Base-by-base conservation (phyloP, 805 yeast genomes). In the Saturnispora galanensis region DNA sequence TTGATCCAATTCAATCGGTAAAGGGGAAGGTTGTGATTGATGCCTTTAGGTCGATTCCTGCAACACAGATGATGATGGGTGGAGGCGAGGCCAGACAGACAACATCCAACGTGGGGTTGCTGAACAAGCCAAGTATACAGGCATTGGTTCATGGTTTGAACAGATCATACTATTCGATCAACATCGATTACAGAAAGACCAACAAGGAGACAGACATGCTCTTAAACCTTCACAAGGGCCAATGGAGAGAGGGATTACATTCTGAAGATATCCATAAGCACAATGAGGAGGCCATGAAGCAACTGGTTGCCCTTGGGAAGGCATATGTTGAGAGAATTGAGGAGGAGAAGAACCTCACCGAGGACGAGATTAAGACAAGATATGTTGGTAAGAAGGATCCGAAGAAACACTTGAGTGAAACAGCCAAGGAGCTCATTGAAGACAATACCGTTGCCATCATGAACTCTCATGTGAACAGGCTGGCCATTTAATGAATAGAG, bases 351-450 rank as follows among this genome's bases (percentile, higher is more conserved):
- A 95, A 85, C 52, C 70, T 93, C 53, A 70, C 79, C 38, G 94
- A 84, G 56, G 96, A 86, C 35, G 93, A 89, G 64, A 74, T 90
- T 54, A 87, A 86, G 65, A 90, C 96, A 7, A 80, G 98, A 61
- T 94, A 90, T 59, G 97, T 93, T 32, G 99, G 99, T 56, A 89
- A 87, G 62, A 97, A 90, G 66, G 98, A 93, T 65, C 99, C 99
- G 35, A 93, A 94, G 78, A 93, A 90, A 69, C 99, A 93, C 69
- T 71, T 93, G 56, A 75, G 82, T 39, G 96, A 86, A 51, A 84
- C 94, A 0, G 94, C 96, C 10, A 94, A 86, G 52, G 70, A 72
- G 49, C 71, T 86, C 42, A 77, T 94, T 55, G 98, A 93, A 64
- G 93, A 86, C 43, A 94, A 93, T 60, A 81, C 93, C 40, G 87